Evolutionary conservation across 2,329 filamentous ascomycete genomes (phyloP).

Genomic region (Colletotrichum spaethianum): DNA sequence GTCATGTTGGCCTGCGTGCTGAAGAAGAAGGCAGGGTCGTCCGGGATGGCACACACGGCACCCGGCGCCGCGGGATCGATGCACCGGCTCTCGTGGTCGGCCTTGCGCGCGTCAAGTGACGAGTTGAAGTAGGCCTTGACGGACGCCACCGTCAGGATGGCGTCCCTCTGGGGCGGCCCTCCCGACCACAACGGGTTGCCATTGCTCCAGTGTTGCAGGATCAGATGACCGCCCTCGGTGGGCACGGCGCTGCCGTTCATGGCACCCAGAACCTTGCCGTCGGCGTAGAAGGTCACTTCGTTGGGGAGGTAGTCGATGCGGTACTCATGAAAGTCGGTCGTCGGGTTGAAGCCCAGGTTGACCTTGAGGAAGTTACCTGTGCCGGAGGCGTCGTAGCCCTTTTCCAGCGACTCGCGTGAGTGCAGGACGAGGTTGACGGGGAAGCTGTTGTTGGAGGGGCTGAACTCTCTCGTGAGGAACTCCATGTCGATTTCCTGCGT

Average conservation of each 20-base stretch:
- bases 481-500: constrained; percentile 88
- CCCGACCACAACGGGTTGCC: constrained; percentile 80
- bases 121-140: constrained; percentile 88
- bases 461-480: constrained; percentile 78
- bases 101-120: constrained; percentile 58
- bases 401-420: constrained; percentile 69
- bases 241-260: constrained; percentile 73
- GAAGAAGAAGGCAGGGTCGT: constrained; percentile 65
- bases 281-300: constrained; percentile 78
- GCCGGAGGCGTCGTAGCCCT: constrained; percentile 73
- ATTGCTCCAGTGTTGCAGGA: constrained; percentile 85
- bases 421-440: constrained; percentile 84
- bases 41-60: constrained; percentile 66
- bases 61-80: constrained; percentile 51
- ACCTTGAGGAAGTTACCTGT: constrained; percentile 72
- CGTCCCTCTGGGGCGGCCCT: constrained; percentile 76
- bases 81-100: constrained; percentile 58
- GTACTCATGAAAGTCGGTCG: constrained; percentile 79
- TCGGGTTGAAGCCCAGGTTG: constrained; percentile 77
- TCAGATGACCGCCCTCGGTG: constrained; percentile 72
- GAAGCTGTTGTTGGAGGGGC: constrained; percentile 62
- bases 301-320: constrained; percentile 80
- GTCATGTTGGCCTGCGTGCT: constrained; percentile 61
- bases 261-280: constrained; percentile 69
- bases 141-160: constrained; percentile 75